Conservation (phyloP, 352 stramenopile species). For the Phytophthora pisi region DNA sequence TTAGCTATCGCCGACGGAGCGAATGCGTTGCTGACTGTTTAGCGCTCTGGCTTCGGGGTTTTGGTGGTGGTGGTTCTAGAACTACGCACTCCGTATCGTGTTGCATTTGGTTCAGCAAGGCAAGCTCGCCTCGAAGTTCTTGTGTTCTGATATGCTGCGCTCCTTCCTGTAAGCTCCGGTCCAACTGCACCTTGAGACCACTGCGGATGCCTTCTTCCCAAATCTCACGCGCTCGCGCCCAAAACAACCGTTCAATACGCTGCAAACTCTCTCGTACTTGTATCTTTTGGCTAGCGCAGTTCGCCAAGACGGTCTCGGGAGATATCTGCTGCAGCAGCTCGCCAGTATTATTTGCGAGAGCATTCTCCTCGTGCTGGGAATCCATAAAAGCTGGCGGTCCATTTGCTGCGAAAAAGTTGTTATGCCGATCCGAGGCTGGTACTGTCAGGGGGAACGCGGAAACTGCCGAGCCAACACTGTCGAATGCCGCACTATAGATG, state of each 20-base stretch:
- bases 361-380: slow-evolving; percentile 4
- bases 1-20: slow-evolving; percentile 1
- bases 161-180: not conserved
- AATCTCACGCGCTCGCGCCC: slow-evolving; percentile 27
- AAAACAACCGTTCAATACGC: slow-evolving; percentile 42
- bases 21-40: slow-evolving; percentile 6
- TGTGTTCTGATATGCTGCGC: slow-evolving; percentile 6
- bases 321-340: slow-evolving; percentile 6
- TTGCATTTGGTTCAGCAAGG: slow-evolving; percentile 19
- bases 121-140: slow-evolving; percentile 22
- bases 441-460: slow-evolving; percentile 27
- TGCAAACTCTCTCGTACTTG: slow-evolving; percentile 39
- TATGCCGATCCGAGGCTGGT: slow-evolving; percentile 10
- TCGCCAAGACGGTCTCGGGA: slow-evolving; percentile 36
- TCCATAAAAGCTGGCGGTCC: not conserved
- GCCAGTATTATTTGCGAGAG: slow-evolving; percentile 7
- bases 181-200: slow-evolving; percentile 5
- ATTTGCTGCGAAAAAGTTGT: slow-evolving; percentile 18
- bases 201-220: slow-evolving; percentile 33
- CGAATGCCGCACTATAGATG: slow-evolving; percentile 33
- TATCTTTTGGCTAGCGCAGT: slow-evolving; percentile 40
- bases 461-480: slow-evolving; percentile 4
- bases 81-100: not conserved
- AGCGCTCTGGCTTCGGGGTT: not conserved
- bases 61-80: not conserved